Base-by-base conservation (phyloP, 352 stramenopile species). In the Globisporangium megalacanthum region DNA sequence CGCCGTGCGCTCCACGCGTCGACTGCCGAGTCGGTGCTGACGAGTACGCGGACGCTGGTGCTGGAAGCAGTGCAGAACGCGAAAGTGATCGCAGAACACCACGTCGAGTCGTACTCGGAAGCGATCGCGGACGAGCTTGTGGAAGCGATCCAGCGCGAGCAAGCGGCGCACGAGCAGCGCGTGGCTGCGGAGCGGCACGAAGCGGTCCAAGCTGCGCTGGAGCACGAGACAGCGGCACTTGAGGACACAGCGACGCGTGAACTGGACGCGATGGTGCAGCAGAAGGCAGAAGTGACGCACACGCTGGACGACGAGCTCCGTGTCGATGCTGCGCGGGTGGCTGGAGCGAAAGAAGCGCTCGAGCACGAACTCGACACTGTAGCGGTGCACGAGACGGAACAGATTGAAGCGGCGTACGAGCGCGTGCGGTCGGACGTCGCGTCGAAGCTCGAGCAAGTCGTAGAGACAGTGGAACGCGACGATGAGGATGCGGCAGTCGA, bases 101-200 rank as follows among this genome's bases (percentile, higher is more conserved):
- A 77, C 11, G 72, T 87, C 22, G 59, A 83, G 44, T 42, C 60
- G 25, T 79, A 68, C 36, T 66, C 66, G 0, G 62, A 73, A 31
- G 29, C 70, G 31, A 42, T 89, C 6, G 49, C 68, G 35, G 57
- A 88, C 46, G 31, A 73, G 29, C 69, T 77, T 45, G 65, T 69
- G 54, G 22, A 51, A 36, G 69, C 69, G 8, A 66, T 83, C 22
- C 59, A 82, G 9, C 49, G 66, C 13, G 65, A 74, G 33, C 61
- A 82, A 29, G 41, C 68, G 15, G 60, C 78, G 20, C 78, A 75
- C 33, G 58, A 76, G n/a, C 62, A 35, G 15, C 64, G 44, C 62
- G 3, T 68, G 36, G 55, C 67, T 25, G 8, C 64, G 17, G 61
- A 79, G 42, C 60, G 61, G 11, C 49, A 70, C 49, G 17, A 58